Conservation (phyloP, 441 rosid species). For the Populus hybrid region DNA sequence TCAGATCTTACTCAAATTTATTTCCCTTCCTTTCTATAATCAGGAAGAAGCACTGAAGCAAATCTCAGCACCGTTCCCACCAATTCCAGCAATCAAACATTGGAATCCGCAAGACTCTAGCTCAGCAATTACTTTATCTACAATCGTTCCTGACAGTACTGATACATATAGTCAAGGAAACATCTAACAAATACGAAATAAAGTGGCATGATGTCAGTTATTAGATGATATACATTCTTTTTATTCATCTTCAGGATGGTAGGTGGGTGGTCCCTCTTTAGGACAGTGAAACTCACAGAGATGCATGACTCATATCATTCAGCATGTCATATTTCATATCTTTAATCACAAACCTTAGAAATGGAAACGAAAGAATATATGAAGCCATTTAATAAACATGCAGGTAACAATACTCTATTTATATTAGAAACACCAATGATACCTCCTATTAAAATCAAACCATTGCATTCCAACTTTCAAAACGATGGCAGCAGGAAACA, state of each 20-base stretch:
- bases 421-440: no score
- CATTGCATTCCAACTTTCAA: no score
- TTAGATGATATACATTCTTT: background rate
- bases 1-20: background rate
- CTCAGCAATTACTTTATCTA: constrained; percentile 62
- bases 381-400: background rate
- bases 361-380: background rate
- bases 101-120: constrained; percentile 79
- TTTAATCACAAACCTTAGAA: background rate
- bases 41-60: constrained; percentile 35
- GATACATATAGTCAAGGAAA: constrained; percentile 45
- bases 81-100: constrained; percentile 65
- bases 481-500: background rate
- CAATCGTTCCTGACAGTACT: constrained; percentile 51
- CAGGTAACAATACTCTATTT: background rate
- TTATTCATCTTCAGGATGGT: background rate
- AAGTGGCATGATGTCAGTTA: background rate
- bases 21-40: constrained; percentile 2
- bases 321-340: no score
- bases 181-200: background rate
- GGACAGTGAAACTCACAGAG: background rate
- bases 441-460: background rate
- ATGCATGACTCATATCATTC: background rate
- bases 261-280: background rate
- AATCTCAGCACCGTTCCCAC: constrained; percentile 71